Conservation (phyloP, 2,329 filamentous ascomycete genomes). For the Colletotrichum magnum region DNA sequence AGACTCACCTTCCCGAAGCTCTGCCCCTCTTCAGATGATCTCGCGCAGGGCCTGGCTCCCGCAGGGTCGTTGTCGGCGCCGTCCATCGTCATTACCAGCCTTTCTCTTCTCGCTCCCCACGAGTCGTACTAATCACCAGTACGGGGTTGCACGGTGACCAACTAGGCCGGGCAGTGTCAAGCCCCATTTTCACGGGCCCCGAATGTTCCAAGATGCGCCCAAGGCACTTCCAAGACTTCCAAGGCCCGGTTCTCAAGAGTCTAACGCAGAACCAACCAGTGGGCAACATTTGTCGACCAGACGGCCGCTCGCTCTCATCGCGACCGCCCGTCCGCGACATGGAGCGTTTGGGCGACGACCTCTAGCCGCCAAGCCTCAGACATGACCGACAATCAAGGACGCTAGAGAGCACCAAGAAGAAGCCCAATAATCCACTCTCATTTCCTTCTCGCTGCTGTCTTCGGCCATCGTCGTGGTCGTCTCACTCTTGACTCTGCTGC, state of each 20-base stretch:
- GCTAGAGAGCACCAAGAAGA: constrained; percentile 9
- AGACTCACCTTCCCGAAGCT: constrained; percentile 10
- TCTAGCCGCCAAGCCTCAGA: constrained; percentile 5
- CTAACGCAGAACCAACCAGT: neutral
- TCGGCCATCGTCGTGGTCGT: constrained; percentile 7
- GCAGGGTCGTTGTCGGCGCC: neutral
- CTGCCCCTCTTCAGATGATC: neutral
- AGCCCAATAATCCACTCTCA: constrained; percentile 14
- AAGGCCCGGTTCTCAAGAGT: constrained; percentile 1
- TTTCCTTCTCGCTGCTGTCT: constrained; percentile 19
- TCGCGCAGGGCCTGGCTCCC: neutral
- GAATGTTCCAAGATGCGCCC: constrained; percentile 29
- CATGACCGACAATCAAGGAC: constrained; percentile 16
- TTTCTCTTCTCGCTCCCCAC: constrained; percentile 22
- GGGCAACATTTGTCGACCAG: neutral
- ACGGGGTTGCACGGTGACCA: constrained; percentile 10
- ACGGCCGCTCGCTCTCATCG: constrained; percentile 7
- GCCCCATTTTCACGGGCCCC: constrained; percentile 11
- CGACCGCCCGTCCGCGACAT: constrained; percentile 32
- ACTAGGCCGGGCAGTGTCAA: constrained; percentile 1
- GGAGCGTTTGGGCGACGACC: constrained; percentile 25
- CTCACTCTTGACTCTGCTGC: constrained; percentile 27
- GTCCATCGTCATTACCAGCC: constrained; percentile 26
- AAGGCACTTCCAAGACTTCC: constrained; percentile 20
- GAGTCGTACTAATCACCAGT: neutral